A percentile compares a stretch with the other conserved stretches of the same genome.
These are phyloP conservation scores for Sphaerosporella brunnea DNA, from an alignment of 495 filamentous ascomycete species.

Conservation along the genomic window DNA sequence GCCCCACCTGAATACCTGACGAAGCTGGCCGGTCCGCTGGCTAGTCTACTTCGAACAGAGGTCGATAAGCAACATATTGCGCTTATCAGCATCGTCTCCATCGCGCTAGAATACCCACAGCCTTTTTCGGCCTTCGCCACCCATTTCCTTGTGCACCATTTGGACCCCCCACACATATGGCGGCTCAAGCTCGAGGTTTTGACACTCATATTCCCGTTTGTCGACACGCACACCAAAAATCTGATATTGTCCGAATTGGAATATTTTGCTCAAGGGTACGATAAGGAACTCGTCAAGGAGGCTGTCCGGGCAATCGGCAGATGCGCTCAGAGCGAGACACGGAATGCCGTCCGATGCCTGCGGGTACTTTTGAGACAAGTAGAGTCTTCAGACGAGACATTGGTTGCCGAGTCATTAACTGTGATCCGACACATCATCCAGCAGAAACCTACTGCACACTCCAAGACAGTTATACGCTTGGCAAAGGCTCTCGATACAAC, in stretches of 20 bases:
- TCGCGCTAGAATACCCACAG: slow-evolving; percentile 53
- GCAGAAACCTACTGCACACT: slow-evolving; percentile 61
- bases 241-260: slow-evolving; percentile 82
- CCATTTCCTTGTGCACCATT: slow-evolving; percentile 69
- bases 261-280: slow-evolving; percentile 65
- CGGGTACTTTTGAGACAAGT: slow-evolving; percentile 67
- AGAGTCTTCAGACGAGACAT: slow-evolving; percentile 55
- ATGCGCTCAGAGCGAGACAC: slow-evolving; percentile 62
- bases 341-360: slow-evolving; percentile 57
- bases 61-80: slow-evolving; percentile 77
- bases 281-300: slow-evolving; percentile 64
- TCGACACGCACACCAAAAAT: slow-evolving; percentile 53
- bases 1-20: slow-evolving; percentile 57
- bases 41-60: slow-evolving; percentile 65
- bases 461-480: slow-evolving; percentile 66
- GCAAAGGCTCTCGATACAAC: slow-evolving; percentile 79
- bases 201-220: slow-evolving; percentile 73
- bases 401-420: slow-evolving; percentile 79
- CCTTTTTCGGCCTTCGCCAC: slow-evolving; percentile 67
- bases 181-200: slow-evolving; percentile 79
- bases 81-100: slow-evolving; percentile 81
- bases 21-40: slow-evolving; percentile 57
- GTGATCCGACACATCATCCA: slow-evolving; percentile 93
- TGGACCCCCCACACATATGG: slow-evolving; percentile 70
- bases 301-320: slow-evolving; percentile 81